phyloP scores from a whole-genome alignment of 2,329 filamentous ascomycete genomes.

The Fusarium abutilonis region DNA sequence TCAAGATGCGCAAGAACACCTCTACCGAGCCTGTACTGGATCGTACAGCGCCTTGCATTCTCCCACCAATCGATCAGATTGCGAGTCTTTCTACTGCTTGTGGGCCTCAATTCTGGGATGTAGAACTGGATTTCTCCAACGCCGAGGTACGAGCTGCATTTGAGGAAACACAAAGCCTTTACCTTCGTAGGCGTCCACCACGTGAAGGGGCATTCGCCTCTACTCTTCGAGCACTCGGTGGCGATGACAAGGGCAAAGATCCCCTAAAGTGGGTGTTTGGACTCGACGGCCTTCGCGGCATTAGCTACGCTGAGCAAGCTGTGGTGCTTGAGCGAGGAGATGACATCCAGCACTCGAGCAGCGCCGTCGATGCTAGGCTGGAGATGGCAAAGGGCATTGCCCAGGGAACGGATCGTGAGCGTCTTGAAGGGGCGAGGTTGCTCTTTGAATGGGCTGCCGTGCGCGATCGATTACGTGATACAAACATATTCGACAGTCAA shows the following conservation, averaged over 20 bases:
- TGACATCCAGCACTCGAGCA: slow-evolving; percentile 59
- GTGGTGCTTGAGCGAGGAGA: slow-evolving; percentile 66
- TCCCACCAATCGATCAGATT: slow-evolving; percentile 73
- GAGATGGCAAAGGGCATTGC: slow-evolving; percentile 66
- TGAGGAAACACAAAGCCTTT: slow-evolving; percentile 74
- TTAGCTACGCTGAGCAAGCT: slow-evolving; percentile 73
- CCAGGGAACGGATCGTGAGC: slow-evolving; percentile 53
- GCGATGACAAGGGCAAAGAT: slow-evolving; percentile 46
- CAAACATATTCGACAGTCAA: slow-evolving; percentile 49
- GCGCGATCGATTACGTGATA: slow-evolving; percentile 50
- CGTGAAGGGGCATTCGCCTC: slow-evolving; percentile 76
- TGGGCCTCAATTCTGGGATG: slow-evolving; percentile 79
- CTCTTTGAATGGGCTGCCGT: slow-evolving; percentile 67
- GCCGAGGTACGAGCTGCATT: slow-evolving; percentile 70
- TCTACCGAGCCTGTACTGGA: slow-evolving; percentile 52
- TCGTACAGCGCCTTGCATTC: slow-evolving; percentile 66
- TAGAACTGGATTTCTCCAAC: slow-evolving; percentile 79
- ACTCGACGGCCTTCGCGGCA: slow-evolving; percentile 63
- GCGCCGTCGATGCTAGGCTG: slow-evolving; percentile 75
- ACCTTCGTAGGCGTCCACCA: slow-evolving; percentile 75
- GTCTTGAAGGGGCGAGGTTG: slow-evolving; percentile 60
- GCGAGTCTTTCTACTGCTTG: slow-evolving; percentile 67
- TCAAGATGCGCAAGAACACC: slow-evolving; percentile 64
- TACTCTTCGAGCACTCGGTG: slow-evolving; percentile 77
- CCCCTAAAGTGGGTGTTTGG: slow-evolving; percentile 81